Conservation (phyloP, 306 rosid genomes). For the Crataegus laevigata region DNA sequence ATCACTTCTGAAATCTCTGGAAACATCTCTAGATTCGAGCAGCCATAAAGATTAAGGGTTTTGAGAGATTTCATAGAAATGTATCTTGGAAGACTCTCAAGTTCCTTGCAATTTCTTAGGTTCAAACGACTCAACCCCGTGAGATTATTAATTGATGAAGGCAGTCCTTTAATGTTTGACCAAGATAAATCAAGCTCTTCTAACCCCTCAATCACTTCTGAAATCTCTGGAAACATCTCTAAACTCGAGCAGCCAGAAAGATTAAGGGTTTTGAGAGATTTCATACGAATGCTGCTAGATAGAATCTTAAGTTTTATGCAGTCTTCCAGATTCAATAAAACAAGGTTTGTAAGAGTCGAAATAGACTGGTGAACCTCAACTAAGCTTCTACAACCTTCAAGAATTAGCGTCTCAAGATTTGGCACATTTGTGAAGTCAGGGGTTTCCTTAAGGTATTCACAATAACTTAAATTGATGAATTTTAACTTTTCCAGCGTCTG, state of each 20-base stretch:
- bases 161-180: background rate
- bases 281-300: background rate
- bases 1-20: too few relatives aligned
- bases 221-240: background rate
- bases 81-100: too few relatives aligned
- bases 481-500: background rate
- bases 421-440: conserved; percentile 9
- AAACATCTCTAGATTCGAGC: too few relatives aligned
- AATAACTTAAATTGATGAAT: background rate
- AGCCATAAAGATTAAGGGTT: too few relatives aligned
- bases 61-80: too few relatives aligned
- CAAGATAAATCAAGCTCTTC: background rate
- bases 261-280: background rate
- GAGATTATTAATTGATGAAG: background rate
- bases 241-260: background rate
- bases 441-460: background rate
- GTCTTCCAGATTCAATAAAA: background rate
- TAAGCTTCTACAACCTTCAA: background rate
- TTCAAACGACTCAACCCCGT: background rate
- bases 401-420: background rate
- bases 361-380: background rate
- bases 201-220: background rate
- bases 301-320: background rate
- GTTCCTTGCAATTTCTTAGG: background rate
- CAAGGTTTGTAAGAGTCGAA: background rate